Conservation (phyloP, 108 stramenopile genomes). For the Nannochloropsis salina region DNA sequence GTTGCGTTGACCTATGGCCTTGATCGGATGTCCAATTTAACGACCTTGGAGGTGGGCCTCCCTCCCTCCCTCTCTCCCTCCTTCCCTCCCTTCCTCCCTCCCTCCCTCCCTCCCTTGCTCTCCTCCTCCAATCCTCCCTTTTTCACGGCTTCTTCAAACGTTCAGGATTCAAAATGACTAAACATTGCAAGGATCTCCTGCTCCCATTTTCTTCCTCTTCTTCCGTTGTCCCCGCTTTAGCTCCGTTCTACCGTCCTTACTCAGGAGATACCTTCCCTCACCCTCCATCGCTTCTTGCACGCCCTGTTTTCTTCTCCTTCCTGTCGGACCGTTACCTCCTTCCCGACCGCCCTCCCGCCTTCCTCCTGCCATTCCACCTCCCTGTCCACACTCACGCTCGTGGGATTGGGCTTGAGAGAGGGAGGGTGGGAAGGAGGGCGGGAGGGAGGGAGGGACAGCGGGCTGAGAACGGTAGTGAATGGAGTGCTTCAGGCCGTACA, state of each 20-base stretch:
- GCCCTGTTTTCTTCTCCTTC: not conserved
- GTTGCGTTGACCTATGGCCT: too few relatives aligned
- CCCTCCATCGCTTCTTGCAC: not conserved
- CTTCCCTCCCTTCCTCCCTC: not conserved
- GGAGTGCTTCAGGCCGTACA: too few relatives aligned
- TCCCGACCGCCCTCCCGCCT: not conserved
- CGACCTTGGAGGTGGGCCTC: not conserved
- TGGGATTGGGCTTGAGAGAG: not conserved
- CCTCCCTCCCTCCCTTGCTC: too few relatives aligned
- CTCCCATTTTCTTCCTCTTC: not conserved
- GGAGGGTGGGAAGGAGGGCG: not conserved
- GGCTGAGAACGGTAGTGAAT: not conserved
- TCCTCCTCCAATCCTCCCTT: too few relatives aligned
- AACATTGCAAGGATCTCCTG: too few relatives aligned
- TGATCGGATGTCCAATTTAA: too few relatives aligned
- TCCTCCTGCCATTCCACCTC: not conserved
- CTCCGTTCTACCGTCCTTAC: not conserved
- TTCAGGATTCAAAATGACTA: too few relatives aligned
- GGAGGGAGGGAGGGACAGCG: not conserved
- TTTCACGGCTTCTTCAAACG: too few relatives aligned
- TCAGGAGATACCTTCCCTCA: not conserved
- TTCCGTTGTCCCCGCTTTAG: not conserved
- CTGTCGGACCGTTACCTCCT: not conserved
- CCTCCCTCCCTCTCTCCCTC: slow-evolving; percentile 3
- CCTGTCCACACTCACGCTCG: not conserved